Base-by-base conservation (phyloP, 768 basidiomycete species). In the Lyophyllum atratum region DNA sequence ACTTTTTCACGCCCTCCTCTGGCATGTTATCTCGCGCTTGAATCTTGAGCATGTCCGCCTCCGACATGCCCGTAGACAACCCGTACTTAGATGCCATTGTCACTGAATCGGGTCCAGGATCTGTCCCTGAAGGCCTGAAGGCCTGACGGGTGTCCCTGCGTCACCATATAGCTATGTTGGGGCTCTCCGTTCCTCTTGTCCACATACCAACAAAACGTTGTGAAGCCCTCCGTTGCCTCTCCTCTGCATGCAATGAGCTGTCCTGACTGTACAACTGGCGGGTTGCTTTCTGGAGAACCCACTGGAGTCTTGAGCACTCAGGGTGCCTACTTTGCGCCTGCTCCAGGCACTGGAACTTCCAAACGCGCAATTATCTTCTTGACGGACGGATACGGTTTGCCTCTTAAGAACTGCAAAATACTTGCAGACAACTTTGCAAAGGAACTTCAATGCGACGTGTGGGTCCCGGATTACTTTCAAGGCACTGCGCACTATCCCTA, bases 381-480 rank as follows among this genome's bases (percentile, higher is more conserved):
- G 22, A 85, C 81, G 0, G 86, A 87, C 59, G 77, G 74, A 12
- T 89, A 85, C 57, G 86, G 85, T 3, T 68, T 86, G 10, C 71
- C 75, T 4, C 64, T 86, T 28, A 69, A 74, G 26, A 87, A 87
- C 61, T 75, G 68, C 55, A 86, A 83, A 64, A 73, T 89, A 52
- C 71, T 87, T 4, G 85, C 85, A 0, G 85, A 88, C 68, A 68
- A 73, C 22, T 65, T 85, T 25, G 75, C 84, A 8, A 71, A 76
- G 53, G 62, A 68, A 19, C 62, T 87, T n/a, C 66, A 72, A 14
- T 83, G 85, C 55, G 85, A 87, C 60, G 85, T 86, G 14, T 87
- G 83, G 80, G 74, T 85, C 34, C 86, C 86, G 12, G 86, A 88
- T 67, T 66, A 84, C 42, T 89, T 87, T 63, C 64, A 74, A 55